Conservation (phyloP, 768 basidiomycete genomes). For the Lactarius hatsudake region DNA sequence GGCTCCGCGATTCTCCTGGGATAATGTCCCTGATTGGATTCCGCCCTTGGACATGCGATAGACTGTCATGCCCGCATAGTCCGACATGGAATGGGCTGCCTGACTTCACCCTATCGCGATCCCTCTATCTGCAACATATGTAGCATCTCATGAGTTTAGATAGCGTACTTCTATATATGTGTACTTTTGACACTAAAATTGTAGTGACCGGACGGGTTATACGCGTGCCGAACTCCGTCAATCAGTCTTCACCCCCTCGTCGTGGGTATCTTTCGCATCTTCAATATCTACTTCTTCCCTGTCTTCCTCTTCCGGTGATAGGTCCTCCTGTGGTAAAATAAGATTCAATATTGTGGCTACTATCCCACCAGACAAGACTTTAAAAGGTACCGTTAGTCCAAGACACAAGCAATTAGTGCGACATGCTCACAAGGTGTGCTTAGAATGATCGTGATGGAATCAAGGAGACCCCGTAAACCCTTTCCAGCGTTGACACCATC, state of each 20-base stretch:
- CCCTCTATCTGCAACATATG: slow-evolving; percentile 9
- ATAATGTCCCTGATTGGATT: slow-evolving; percentile 64
- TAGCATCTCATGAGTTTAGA: slow-evolving; percentile 2
- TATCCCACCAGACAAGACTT: slow-evolving; percentile 44
- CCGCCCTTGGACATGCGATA: slow-evolving; percentile 59
- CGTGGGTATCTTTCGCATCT: slow-evolving; percentile 1
- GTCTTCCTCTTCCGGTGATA: background rate
- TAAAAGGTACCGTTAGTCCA: background rate
- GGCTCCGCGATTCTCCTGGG: slow-evolving; percentile 56
- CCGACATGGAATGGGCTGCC: background rate
- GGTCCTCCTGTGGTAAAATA: slow-evolving; percentile 41
- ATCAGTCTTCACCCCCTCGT: slow-evolving; percentile 7
- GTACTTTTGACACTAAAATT: background rate
- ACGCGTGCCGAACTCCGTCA: background rate
- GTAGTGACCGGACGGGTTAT: background rate
- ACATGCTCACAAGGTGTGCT: slow-evolving; percentile 71
- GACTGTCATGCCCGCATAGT: slow-evolving; percentile 21
- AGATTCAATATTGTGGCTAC: slow-evolving; percentile 46
- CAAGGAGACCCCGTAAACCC: slow-evolving; percentile 65
- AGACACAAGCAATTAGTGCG: background rate
- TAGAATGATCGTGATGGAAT: slow-evolving; percentile 76
- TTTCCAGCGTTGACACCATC: slow-evolving; percentile 54
- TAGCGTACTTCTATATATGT: slow-evolving; percentile 7
- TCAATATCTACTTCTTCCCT: background rate
- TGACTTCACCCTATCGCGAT: background rate